Evolutionary conservation across 1,139 yeast species (phyloP).

Genomic region (Casaregolazyma suthepensis): DNA sequence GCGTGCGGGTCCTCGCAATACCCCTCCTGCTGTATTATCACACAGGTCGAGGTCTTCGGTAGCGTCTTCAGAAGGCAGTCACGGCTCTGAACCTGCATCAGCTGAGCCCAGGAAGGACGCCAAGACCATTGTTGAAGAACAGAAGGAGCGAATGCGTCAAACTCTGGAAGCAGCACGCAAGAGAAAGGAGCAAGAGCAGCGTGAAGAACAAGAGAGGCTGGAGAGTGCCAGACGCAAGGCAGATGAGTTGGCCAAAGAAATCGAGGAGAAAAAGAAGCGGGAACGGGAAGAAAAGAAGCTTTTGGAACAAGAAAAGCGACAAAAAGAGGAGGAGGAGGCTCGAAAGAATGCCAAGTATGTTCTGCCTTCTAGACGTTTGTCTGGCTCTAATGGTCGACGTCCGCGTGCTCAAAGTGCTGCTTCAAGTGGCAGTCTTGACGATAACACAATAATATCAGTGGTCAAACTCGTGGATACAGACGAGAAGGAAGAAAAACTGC

Average conservation of each 20-base stretch:
- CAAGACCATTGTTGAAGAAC: conserved; percentile 23
- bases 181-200: conserved; percentile 33
- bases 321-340: conserved; percentile 9
- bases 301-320: conserved; percentile 4
- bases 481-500: conserved; percentile 2
- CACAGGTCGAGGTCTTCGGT: conserved; percentile 2
- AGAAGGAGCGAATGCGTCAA: conserved; percentile 31
- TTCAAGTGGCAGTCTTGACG: conserved; percentile 12
- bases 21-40: not conserved
- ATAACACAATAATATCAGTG: conserved; percentile 14
- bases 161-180: conserved; percentile 30
- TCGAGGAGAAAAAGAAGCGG: conserved; percentile 22
- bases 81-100: not conserved
- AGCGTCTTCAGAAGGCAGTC: conserved; percentile 6
- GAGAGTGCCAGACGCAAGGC: conserved; percentile 28
- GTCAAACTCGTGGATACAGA: conserved; percentile 6
- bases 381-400: not conserved
- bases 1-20: not conserved
- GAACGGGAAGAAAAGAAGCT: conserved; percentile 9
- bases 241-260: conserved; percentile 27
- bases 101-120: conserved; percentile 4
- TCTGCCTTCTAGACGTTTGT: conserved; percentile 6
- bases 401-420: conserved; percentile 6
- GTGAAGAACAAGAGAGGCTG: conserved; percentile 26
- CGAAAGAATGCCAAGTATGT: conserved; percentile 10